A percentile compares a stretch with the other conserved stretches of the same genome.
Conservation (phyloP, 495 filamentous ascomycete genomes). For the Trichoderma asperelloides region DNA sequence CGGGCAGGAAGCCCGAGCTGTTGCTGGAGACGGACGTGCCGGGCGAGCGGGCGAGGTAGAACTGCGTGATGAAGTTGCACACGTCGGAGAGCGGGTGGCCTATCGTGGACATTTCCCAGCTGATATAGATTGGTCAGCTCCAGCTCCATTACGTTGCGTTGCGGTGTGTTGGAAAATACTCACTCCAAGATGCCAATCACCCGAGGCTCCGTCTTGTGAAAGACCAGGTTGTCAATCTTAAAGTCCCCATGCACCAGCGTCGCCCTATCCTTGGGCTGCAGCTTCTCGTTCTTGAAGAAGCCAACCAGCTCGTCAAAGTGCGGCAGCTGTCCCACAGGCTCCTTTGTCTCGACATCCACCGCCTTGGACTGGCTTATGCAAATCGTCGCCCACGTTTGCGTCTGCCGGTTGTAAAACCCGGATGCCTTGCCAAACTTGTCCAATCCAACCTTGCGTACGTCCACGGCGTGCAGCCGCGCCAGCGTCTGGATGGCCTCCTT, state of each 20-base stretch:
- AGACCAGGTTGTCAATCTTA: constrained; percentile 97
- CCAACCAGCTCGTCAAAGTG: constrained; percentile 68
- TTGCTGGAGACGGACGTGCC: constrained; percentile 20
- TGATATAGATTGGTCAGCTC: too few species aligned
- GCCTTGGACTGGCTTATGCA: constrained; percentile 66
- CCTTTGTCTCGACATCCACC: constrained; percentile 64
- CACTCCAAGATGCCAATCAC: constrained; percentile 90
- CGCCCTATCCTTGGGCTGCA: constrained; percentile 68
- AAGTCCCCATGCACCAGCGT: constrained; percentile 90
- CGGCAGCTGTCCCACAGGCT: constrained; percentile 72
- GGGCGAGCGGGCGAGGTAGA: constrained; percentile 34
- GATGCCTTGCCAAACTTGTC: constrained; percentile 61
- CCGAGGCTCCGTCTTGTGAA: constrained; percentile 75
- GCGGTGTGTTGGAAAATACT: too few species aligned
- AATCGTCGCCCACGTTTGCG: constrained; percentile 71
- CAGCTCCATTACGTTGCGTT: too few species aligned
- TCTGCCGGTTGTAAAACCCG: constrained; percentile 83
- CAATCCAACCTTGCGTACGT: constrained; percentile 55
- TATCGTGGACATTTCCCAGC: constrained; percentile 95
- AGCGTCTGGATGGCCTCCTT: constrained; percentile 71
- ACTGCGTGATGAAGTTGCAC: constrained; percentile 69
- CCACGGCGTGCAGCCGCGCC: constrained; percentile 75
- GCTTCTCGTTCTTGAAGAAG: constrained; percentile 61
- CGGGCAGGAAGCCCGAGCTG: constrained; percentile 48
- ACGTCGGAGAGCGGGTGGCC: constrained; percentile 90